Evolutionary conservation across 495 filamentous ascomycete genomes (phyloP).

Genomic region (Penicillium pancosmium): DNA sequence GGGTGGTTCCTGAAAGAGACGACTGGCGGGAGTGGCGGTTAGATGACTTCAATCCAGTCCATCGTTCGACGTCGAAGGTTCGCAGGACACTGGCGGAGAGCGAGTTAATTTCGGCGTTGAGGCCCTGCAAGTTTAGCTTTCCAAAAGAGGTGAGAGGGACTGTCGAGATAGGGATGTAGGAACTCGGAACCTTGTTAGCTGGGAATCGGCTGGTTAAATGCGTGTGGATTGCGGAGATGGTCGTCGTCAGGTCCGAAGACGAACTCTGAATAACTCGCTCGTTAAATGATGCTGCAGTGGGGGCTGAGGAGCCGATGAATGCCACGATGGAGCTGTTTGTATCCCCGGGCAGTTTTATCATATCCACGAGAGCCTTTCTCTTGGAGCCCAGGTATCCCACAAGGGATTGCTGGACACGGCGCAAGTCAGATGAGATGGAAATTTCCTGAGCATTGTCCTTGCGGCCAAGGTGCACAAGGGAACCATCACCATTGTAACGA

Average conservation of each 20-base stretch:
- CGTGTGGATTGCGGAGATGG: conserved; percentile 22
- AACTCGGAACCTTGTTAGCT: conserved; percentile 59
- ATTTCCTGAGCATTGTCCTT: conserved; percentile 51
- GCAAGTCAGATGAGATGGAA: conserved; percentile 49
- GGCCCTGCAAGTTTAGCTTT: conserved; percentile 46
- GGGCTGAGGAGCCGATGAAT: conserved; percentile 29
- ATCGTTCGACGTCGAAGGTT: conserved; percentile 22
- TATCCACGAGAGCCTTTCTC: conserved; percentile 29
- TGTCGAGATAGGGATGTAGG: conserved; percentile 56
- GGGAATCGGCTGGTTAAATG: conserved; percentile 33
- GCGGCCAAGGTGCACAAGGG: conserved; percentile 46
- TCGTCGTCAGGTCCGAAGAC: conserved; percentile 20
- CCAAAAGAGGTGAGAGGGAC: conserved; percentile 56
- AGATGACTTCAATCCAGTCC: conserved; percentile 14
- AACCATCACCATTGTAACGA: conserved; percentile 53
- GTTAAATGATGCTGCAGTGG: not conserved
- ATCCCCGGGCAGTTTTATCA: conserved; percentile 18
- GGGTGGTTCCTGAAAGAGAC: conserved; percentile 25
- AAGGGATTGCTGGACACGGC: conserved; percentile 47
- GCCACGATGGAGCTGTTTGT: conserved; percentile 22
- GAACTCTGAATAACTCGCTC: conserved; percentile 18
- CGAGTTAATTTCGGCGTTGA: conserved; percentile 20
- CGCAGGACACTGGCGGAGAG: conserved; percentile 18
- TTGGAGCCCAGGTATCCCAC: conserved; percentile 17
- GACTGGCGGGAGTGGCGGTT: conserved; percentile 11